Conservation (phyloP, 2,329 filamentous ascomycete genomes). For the Byssoonygena ceratinophila region DNA sequence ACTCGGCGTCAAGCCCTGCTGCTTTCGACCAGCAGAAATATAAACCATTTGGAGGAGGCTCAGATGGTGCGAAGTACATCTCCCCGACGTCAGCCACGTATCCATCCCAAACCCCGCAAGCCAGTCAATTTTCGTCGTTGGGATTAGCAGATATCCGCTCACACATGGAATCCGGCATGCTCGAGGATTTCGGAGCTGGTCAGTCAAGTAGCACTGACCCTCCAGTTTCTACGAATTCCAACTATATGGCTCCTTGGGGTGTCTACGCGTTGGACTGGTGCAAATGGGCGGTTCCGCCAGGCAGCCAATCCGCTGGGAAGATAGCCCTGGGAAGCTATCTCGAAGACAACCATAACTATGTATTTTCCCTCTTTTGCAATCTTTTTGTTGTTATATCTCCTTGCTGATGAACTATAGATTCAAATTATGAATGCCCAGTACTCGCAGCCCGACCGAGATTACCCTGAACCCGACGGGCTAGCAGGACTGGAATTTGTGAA, state of each 20-base stretch:
- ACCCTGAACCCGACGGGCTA: constrained; percentile 51
- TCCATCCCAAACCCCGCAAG: constrained; percentile 39
- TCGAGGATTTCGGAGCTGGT: constrained; percentile 53
- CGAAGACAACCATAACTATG: constrained; percentile 97
- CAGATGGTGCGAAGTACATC: constrained; percentile 57
- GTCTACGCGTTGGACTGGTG: constrained; percentile 98
- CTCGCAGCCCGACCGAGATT: constrained; percentile 56
- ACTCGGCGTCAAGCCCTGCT: constrained; percentile 69
- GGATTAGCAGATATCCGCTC: constrained; percentile 87
- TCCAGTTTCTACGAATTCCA: constrained; percentile 64
- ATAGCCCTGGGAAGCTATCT: constrained; percentile 91
- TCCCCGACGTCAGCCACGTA: constrained; percentile 36
- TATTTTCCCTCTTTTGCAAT: constrained; percentile 36
- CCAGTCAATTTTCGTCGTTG: constrained; percentile 70
- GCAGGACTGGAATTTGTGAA: constrained; percentile 82
- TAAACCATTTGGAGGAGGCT: constrained; percentile 54
- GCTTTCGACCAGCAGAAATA: constrained; percentile 51
- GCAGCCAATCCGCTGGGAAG: constrained; percentile 65
- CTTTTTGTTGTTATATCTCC: background rate
- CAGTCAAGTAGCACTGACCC: constrained; percentile 57
- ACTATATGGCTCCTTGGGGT: constrained; percentile 87
- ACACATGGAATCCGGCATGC: constrained; percentile 68
- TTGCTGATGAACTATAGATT: constrained; percentile 50
- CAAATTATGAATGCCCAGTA: constrained; percentile 92
- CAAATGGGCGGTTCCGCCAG: constrained; percentile 76